phyloP scores from a whole-genome alignment of 1,284 basidiomycete species.

The Ceratobasidium papillatum region DNA sequence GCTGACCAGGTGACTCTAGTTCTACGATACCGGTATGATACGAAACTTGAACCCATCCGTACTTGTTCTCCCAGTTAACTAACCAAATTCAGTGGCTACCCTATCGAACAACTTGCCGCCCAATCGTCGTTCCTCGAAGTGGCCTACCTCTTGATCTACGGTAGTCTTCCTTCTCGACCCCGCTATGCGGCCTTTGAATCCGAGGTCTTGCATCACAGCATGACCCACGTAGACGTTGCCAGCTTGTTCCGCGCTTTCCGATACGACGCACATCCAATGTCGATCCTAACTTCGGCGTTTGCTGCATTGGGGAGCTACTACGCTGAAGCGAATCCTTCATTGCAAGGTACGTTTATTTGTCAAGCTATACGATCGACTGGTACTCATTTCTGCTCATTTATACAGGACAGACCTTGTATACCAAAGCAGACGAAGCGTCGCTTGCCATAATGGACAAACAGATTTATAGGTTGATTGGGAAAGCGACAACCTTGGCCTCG shows the following conservation, averaged over 20 bases:
- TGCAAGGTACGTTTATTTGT: slow-evolving; percentile 63
- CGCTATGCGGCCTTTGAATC: slow-evolving; percentile 71
- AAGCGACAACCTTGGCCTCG: slow-evolving; percentile 87
- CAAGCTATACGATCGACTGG: not conserved
- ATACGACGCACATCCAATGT: slow-evolving; percentile 90
- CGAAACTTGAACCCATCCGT: not conserved
- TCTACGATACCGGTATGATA: slow-evolving; percentile 61
- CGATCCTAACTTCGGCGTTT: slow-evolving; percentile 84
- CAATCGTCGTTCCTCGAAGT: slow-evolving; percentile 82
- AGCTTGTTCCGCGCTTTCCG: slow-evolving; percentile 82
- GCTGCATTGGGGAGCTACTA: slow-evolving; percentile 88
- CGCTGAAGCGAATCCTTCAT: slow-evolving; percentile 71
- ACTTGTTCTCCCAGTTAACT: slow-evolving; percentile 1
- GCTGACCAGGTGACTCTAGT: slow-evolving; percentile 55
- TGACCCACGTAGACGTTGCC: slow-evolving; percentile 80
- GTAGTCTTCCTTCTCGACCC: slow-evolving; percentile 71
- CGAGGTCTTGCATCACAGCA: slow-evolving; percentile 81
- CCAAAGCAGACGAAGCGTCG: slow-evolving; percentile 66
- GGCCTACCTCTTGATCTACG: slow-evolving; percentile 87
- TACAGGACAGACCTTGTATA: slow-evolving; percentile 79
- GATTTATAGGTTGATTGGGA: slow-evolving; percentile 86
- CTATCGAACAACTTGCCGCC: slow-evolving; percentile 86
- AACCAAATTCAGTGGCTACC: slow-evolving; percentile 73
- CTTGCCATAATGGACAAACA: slow-evolving; percentile 87
- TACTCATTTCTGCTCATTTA: not conserved